Conservation (phyloP, 1,139 yeast genomes). For the Lizanozyma gosingica region DNA sequence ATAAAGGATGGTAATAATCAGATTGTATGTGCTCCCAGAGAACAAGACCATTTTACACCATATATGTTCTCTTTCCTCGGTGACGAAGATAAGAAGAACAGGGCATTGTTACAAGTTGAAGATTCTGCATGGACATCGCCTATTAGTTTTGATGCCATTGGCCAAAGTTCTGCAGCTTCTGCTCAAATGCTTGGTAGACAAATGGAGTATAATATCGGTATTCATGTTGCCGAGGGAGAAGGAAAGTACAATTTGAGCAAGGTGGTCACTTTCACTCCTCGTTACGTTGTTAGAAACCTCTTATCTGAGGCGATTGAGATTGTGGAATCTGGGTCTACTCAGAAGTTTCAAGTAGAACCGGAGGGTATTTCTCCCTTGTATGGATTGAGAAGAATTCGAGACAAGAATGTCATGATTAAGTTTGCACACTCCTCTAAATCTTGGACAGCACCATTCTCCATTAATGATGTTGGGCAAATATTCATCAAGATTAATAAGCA, state of each 20-base stretch:
- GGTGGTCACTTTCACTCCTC: conserved; percentile 72
- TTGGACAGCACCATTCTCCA: conserved; percentile 86
- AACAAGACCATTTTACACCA: conserved; percentile 33
- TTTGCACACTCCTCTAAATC: conserved; percentile 49
- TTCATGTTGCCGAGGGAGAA: conserved; percentile 73
- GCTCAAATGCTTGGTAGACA: conserved; percentile 52
- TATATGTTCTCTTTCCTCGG: conserved; percentile 78
- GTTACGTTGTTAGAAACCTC: conserved; percentile 66
- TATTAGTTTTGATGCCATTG: conserved; percentile 83
- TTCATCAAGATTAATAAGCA: conserved; percentile 62
- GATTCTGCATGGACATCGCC: conserved; percentile 74
- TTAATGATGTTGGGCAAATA: conserved; percentile 77
- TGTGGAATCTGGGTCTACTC: conserved; percentile 62
- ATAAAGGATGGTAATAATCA: conserved; percentile 53
- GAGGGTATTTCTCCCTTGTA: conserved; percentile 56
- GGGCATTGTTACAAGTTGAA: conserved; percentile 62
- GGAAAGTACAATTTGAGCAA: conserved; percentile 76
- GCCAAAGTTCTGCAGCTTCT: conserved; percentile 63
- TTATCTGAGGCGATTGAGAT: conserved; percentile 48
- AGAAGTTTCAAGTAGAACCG: conserved; percentile 34
- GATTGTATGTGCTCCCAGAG: conserved; percentile 23
- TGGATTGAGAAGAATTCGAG: conserved; percentile 39
- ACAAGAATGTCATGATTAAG: conserved; percentile 50
- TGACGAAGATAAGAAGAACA: conserved; percentile 47
- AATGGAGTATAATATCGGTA: conserved; percentile 67